These are phyloP conservation scores for Haplosporangium gracile DNA, from an alignment of 192 early-diverging fungal species.

Conservation along the genomic window DNA sequence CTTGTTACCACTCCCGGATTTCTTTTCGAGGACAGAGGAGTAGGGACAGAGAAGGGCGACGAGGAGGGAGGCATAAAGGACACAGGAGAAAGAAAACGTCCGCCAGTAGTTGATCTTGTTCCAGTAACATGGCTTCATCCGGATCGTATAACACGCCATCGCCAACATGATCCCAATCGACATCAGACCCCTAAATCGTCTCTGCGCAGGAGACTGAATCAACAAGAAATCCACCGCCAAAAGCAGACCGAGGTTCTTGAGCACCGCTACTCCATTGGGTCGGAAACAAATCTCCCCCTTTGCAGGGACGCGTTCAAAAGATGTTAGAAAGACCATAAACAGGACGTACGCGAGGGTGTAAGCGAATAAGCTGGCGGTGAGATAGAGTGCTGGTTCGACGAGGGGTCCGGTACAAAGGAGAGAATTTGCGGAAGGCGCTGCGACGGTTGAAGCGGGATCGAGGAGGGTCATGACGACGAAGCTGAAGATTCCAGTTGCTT, in stretches of 20 bases:
- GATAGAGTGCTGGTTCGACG: conserved; percentile 68
- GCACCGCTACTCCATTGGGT: conserved; percentile 78
- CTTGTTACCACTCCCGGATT: conserved; percentile 21
- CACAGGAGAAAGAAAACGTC: conserved; percentile 73
- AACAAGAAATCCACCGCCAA: conserved; percentile 77
- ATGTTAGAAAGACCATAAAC: conserved; percentile 78
- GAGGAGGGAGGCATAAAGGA: conserved; percentile 76
- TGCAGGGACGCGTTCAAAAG: conserved; percentile 75
- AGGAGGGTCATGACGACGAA: conserved; percentile 27
- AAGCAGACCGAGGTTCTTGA: conserved; percentile 79
- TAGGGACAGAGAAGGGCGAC: conserved; percentile 75
- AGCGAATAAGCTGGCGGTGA: conserved; percentile 69
- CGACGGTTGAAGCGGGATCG: conserved; percentile 29
- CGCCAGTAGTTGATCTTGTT: conserved; percentile 82
- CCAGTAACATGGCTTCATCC: conserved; percentile 79
- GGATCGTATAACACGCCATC: conserved; percentile 83
- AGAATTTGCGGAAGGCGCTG: background rate
- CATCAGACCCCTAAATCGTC: conserved; percentile 74
- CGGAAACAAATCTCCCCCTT: conserved; percentile 80
- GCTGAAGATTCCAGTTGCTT: background rate
- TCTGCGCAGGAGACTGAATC: conserved; percentile 67
- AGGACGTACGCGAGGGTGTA: conserved; percentile 76
- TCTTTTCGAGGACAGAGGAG: background rate
- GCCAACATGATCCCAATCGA: conserved; percentile 76
- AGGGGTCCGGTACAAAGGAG: conserved; percentile 52